These are phyloP conservation scores for Akanthomyces uredinophilus DNA, from an alignment of 2,329 filamentous ascomycete species.

Conservation along the genomic window DNA sequence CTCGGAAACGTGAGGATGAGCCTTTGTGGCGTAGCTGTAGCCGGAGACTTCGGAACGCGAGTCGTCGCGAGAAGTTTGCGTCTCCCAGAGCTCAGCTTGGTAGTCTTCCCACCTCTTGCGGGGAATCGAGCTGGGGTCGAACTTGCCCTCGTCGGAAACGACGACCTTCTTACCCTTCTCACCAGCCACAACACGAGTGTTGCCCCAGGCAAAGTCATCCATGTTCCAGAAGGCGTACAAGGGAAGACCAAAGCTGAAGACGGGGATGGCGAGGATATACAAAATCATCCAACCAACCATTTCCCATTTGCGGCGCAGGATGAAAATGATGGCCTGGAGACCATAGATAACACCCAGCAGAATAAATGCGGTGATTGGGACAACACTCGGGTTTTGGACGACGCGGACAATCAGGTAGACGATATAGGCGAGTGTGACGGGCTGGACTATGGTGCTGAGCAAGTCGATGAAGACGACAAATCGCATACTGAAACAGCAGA, in stretches of 20 bases:
- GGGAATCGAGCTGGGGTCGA: conserved; percentile 86
- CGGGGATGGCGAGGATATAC: conserved; percentile 83
- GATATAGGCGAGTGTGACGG: conserved; percentile 86
- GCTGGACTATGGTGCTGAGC: conserved; percentile 85
- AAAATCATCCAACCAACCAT: conserved; percentile 99
- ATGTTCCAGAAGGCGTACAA: conserved; percentile 98
- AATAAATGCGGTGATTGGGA: conserved; percentile 84
- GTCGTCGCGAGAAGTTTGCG: conserved; percentile 78
- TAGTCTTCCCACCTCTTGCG: conserved; percentile 99
- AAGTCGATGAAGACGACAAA: conserved; percentile 95
- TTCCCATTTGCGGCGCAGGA: conserved; percentile 94
- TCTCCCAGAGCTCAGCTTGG: conserved; percentile 95
- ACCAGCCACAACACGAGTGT: conserved; percentile 93
- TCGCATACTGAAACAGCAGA: conserved; percentile 99
- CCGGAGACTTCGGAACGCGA: conserved; percentile 84
- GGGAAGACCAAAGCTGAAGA: conserved; percentile 86
- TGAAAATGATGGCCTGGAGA: conserved; percentile 95
- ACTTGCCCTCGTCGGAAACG: conserved; percentile 95
- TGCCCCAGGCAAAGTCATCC: conserved; percentile 99
- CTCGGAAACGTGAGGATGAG: conserved; percentile 58
- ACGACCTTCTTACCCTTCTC: conserved; percentile 90
- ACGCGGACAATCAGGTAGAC: conserved; percentile 80
- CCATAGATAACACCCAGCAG: conserved; percentile 94
- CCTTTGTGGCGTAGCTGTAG: conserved; percentile 89
- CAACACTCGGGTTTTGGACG: conserved; percentile 51